Evolutionary conservation across 2,329 filamentous ascomycete species (phyloP).

Genomic region (Penicillium sp.): DNA sequence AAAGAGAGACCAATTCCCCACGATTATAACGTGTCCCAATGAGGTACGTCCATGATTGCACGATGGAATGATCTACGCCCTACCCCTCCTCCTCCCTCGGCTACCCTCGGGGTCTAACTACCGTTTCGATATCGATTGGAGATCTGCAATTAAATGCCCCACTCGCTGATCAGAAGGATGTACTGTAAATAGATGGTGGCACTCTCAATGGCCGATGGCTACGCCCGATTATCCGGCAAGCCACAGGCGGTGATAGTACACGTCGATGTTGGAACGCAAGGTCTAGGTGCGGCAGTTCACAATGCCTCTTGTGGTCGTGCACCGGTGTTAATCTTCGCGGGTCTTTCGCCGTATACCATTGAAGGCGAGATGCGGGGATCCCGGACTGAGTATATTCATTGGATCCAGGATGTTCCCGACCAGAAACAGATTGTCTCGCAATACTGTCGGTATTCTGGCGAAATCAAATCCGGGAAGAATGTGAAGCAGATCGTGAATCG

Average conservation of each 20-base stretch:
- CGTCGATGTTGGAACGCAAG: slow-evolving; percentile 82
- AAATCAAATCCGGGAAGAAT: slow-evolving; percentile 83
- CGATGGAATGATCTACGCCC: not conserved
- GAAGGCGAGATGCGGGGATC: slow-evolving; percentile 77
- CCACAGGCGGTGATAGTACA: slow-evolving; percentile 80
- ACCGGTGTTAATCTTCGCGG: slow-evolving; percentile 78
- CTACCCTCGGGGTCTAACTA: slow-evolving; percentile 6
- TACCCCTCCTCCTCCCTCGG: slow-evolving; percentile 8
- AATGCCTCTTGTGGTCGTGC: slow-evolving; percentile 76
- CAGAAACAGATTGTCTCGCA: slow-evolving; percentile 80
- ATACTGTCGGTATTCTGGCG: slow-evolving; percentile 81
- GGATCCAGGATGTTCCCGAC: slow-evolving; percentile 83
- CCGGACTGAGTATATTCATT: slow-evolving; percentile 84
- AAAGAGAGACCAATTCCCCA: slow-evolving; percentile 66
- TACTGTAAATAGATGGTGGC: slow-evolving; percentile 69
- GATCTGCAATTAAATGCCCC: not conserved
- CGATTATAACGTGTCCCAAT: slow-evolving; percentile 78
- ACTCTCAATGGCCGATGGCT: slow-evolving; percentile 82
- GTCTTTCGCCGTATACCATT: slow-evolving; percentile 74
- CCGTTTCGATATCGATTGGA: too few relatives aligned
- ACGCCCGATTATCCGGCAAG: slow-evolving; percentile 69
- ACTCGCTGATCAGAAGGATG: slow-evolving; percentile 2
- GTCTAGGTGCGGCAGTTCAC: slow-evolving; percentile 75
- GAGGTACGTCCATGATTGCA: slow-evolving; percentile 58
- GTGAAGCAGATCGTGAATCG: slow-evolving; percentile 89